phyloP scores from a whole-genome alignment of 1,139 yeast species.

The Blastobotrys persicus region DNA sequence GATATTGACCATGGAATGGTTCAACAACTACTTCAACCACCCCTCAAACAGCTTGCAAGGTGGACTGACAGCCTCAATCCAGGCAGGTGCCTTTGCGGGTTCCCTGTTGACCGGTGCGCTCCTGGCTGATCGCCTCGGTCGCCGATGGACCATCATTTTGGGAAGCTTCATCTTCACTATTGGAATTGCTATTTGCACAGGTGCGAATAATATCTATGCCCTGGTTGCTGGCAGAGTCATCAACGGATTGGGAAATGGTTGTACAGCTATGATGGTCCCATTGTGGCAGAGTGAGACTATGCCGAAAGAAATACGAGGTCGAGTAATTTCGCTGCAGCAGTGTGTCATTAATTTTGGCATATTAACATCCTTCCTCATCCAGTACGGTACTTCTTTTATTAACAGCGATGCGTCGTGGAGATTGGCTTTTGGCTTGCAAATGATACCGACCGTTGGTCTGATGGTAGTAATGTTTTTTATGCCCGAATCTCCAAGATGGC shows the following conservation, averaged over 20 bases:
- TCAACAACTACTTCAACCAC: conserved; percentile 20
- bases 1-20: conserved; percentile 21
- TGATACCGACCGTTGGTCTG: conserved; percentile 42
- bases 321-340: conserved; percentile 33
- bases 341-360: conserved; percentile 46
- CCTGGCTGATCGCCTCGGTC: conserved; percentile 20
- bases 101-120: conserved; percentile 21
- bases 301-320: conserved; percentile 54
- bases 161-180: conserved; percentile 20
- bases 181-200: conserved; percentile 22
- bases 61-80: conserved; percentile 24
- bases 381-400: conserved; percentile 66
- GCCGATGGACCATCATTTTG: conserved; percentile 19
- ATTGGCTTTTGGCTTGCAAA: conserved; percentile 47
- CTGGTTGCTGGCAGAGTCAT: conserved; percentile 36
- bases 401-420: conserved; percentile 26
- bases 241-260: conserved; percentile 55
- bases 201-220: conserved; percentile 18
- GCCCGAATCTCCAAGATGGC: conserved; percentile 80
- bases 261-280: conserved; percentile 55
- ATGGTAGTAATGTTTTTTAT: conserved; percentile 58
- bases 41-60: conserved; percentile 23
- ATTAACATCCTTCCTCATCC: conserved; percentile 72
- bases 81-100: conserved; percentile 24
- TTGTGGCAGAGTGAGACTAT: conserved; percentile 60